Evolutionary conservation across 352 stramenopile genomes (phyloP).

Genomic region (Phytophthora vignae): DNA sequence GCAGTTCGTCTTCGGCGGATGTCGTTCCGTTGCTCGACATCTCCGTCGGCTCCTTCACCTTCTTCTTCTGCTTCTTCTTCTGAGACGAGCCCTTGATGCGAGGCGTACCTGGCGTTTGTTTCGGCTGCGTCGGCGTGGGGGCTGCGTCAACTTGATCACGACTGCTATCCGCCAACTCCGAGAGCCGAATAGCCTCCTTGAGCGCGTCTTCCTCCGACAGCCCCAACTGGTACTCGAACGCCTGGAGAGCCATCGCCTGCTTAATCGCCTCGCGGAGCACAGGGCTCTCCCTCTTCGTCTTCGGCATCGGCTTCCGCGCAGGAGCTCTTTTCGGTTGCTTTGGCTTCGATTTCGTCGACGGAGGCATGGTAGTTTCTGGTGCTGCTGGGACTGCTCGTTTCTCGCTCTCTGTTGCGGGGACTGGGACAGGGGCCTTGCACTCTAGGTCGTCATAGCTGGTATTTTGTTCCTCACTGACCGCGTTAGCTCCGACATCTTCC

Average conservation of each 20-base stretch:
- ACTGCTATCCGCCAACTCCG: conserved; percentile 25
- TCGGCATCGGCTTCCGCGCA: conserved; percentile 5
- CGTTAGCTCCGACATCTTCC: background rate
- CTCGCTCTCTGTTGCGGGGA: background rate
- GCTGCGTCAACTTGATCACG: background rate
- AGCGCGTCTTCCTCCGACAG: conserved; percentile 45
- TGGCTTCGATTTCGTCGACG: conserved; percentile 14
- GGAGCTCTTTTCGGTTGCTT: conserved; percentile 14
- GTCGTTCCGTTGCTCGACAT: background rate
- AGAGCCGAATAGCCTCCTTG: conserved; percentile 42
- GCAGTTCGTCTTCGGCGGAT: conserved; percentile 12
- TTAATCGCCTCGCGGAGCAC: conserved; percentile 23
- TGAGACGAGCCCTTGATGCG: conserved; percentile 14
- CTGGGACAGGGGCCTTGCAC: conserved; percentile 5
- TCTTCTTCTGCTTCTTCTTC: conserved; percentile 23
- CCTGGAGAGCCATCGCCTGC: conserved; percentile 38
- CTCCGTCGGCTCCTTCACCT: conserved; percentile 18
- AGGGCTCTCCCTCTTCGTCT: conserved; percentile 11
- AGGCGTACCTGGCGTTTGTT: conserved; percentile 24
- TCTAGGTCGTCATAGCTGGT: background rate
- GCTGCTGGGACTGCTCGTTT: background rate
- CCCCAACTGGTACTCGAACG: conserved; percentile 41
- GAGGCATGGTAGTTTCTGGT: background rate
- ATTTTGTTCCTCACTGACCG: background rate
- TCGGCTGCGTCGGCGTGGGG: conserved; percentile 20